Percentiles rank a stretch among this genome's conserved stretches.
Evolutionary conservation across 805 yeast genomes (phyloP).

Genomic region (Teunomyces gatunensis): DNA sequence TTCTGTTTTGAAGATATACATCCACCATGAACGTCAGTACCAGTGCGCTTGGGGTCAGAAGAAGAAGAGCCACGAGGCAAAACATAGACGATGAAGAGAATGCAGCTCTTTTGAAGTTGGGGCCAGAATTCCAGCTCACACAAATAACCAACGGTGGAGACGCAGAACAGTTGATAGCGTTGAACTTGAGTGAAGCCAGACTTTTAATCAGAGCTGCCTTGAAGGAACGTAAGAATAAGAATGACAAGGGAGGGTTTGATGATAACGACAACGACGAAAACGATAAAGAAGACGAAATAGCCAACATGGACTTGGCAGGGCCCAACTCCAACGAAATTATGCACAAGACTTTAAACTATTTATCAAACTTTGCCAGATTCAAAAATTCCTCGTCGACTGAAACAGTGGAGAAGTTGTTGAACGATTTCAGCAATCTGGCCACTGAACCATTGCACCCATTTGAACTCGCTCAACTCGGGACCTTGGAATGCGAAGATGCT

Average conservation of each 20-base stretch:
- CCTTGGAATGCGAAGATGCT: slow-evolving; percentile 91
- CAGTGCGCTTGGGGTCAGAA: slow-evolving; percentile 79
- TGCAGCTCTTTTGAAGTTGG: slow-evolving; percentile 80
- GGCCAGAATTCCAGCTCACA: slow-evolving; percentile 84
- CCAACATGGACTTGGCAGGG: slow-evolving; percentile 51
- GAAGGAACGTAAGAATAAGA: slow-evolving; percentile 52
- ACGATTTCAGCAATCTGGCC: slow-evolving; percentile 58
- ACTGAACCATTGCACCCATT: slow-evolving; percentile 77
- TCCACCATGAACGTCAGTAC: slow-evolving; percentile 77
- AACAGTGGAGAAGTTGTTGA: slow-evolving; percentile 85
- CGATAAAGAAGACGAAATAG: slow-evolving; percentile 44
- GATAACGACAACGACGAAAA: slow-evolving; percentile 33
- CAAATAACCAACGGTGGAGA: slow-evolving; percentile 83
- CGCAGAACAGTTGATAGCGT: slow-evolving; percentile 71
- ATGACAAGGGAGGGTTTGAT: slow-evolving; percentile 29
- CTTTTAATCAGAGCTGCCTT: slow-evolving; percentile 87
- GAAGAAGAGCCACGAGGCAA: slow-evolving; percentile 58
- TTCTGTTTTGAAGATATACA: background rate
- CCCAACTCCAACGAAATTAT: slow-evolving; percentile 84
- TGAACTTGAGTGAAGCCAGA: slow-evolving; percentile 87
- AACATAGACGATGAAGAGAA: slow-evolving; percentile 87
- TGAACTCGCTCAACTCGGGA: slow-evolving; percentile 88
- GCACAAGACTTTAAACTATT: slow-evolving; percentile 86
- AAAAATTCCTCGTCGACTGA: slow-evolving; percentile 89
- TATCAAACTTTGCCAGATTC: slow-evolving; percentile 83